Evolutionary conservation across 768 basidiomycete species (phyloP), one percentile per base, ranked within the genome.

Genomic region (Tulasnella sp.): DNA sequence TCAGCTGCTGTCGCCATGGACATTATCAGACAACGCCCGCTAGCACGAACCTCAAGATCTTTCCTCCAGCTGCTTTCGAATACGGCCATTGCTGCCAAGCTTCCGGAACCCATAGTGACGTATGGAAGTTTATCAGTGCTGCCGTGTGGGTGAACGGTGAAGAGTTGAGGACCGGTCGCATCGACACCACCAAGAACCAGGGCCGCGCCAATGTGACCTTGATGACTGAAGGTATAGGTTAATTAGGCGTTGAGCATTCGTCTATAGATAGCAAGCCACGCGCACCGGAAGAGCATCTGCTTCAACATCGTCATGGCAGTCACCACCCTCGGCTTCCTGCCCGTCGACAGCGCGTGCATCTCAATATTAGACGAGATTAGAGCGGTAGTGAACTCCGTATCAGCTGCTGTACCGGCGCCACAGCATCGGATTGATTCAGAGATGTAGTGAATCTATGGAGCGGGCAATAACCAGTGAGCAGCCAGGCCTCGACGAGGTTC

Each of bases 241-340:
- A 80, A 76, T 31, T 41, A n/a, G 44, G 31, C 60, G 73, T 42
- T 75, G 60, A 11, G 6, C 12, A 7, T 75, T 34, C 31, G 28
- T 31, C 9, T 2, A 37, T 6, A 6, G 31, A 48, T 24, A 28
- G 20, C 12, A 37, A n/a, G 69, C 46, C 40, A 75, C 1, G 34
- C 89, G 60, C n/a, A 96, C 95, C 89, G 88, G 88, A 93, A 98
- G 54, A 99, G 92, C 89, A 93, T 94, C 86, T 97, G 97, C 87
- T 99, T 98, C 83, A 98, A 88, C 96, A 98, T 94, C 5, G 97
- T 98, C 97, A 99, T 98, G 7, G 97, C 98, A 0, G 98, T 98
- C 76, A 97, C 96, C 28, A 99, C 96, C 81, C 93, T 90, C 5
- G 97, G 96, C 86, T 95, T 96, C 80, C 97, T 88, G 34, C 96